Conservation (phyloP, 805 yeast species). For the Naumovozyma castellii region DNA sequence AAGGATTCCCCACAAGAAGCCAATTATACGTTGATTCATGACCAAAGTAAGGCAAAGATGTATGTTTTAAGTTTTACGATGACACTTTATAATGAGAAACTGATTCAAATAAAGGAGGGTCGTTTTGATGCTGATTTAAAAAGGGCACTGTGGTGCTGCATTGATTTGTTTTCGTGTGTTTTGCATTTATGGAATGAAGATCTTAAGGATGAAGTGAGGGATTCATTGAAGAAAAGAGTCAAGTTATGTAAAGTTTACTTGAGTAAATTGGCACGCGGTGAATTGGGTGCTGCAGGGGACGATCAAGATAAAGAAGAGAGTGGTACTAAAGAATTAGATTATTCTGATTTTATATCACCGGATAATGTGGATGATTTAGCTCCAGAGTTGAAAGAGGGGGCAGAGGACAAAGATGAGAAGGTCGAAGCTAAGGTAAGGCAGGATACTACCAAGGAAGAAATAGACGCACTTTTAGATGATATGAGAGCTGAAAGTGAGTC, state of each 20-base stretch:
- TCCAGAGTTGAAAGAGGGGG: neutral
- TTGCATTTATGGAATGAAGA: conserved; percentile 19
- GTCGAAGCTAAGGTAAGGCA: neutral
- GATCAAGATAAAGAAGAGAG: conserved; percentile 4
- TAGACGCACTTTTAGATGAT: neutral
- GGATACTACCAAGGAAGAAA: conserved; percentile 1
- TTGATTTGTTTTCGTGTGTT: conserved; percentile 18
- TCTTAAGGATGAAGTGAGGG: conserved; percentile 4
- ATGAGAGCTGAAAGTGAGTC: conserved; percentile 1
- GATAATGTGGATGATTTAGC: neutral
- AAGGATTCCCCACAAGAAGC: conserved; percentile 26
- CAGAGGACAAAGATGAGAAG: too few relatives aligned
- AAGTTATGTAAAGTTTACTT: conserved; percentile 25
- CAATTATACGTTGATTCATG: conserved; percentile 38
- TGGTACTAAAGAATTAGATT: neutral
- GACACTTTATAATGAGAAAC: conserved; percentile 43
- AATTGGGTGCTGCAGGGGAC: conserved; percentile 6
- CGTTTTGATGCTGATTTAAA: conserved; percentile 30
- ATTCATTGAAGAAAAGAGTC: conserved; percentile 13
- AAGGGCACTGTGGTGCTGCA: conserved; percentile 28
- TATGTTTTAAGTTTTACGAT: conserved; percentile 51
- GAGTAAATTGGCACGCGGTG: conserved; percentile 20
- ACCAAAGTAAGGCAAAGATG: conserved; percentile 47
- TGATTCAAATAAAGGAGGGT: conserved; percentile 39
- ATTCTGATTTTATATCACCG: too few relatives aligned